Evolutionary conservation across 2,329 filamentous ascomycete species (phyloP), one percentile per base, ranked within the genome.

Genomic region (Orbilia ellipsospora): DNA sequence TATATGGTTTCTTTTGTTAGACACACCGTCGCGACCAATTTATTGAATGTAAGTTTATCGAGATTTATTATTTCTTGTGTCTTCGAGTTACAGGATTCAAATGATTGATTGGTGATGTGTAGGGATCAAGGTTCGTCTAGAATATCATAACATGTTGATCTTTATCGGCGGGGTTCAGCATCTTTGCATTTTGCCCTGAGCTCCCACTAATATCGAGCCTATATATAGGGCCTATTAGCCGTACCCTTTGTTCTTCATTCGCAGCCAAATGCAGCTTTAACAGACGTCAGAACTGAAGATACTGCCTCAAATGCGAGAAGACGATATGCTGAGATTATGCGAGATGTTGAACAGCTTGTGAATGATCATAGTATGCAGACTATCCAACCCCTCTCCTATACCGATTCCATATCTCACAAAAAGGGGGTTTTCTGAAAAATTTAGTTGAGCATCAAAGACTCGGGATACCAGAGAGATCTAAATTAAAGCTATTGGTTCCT

Each of bases 181-280:
- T 4, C 23, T 23, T 23, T 23, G 23, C 23, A 23, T 23, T 23
- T 2, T 23, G 23, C 23, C 23, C 23, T 23, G 23, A 23, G 23
- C 2, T 23, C 23, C 23, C 23, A 23, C 4, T 23, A 23, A 23
- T 23, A 36, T 13, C 18, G 18, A 52, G 4, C 2, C 6, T 50
- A 18, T 18, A 1, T 18, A 15, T 20, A 99, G 84, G 92, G 91
- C 45, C 87, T 98, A 2, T 86, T 98, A 12, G 95, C 95, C 0
- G 94, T 98, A 0, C 95, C 95, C 0, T 99, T 99, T 81, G 94
- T 99, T 45, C 88, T 99, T 64, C 93, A 97, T 82, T 97, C 94
- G 0, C 94, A 98, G 81, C 95, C 95, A 2, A 96, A 93, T 0
- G 93, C 93, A 18, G 88, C 93, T 50, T 93, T 94, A 80, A 90